Base-by-base conservation (phyloP, 2,329 filamentous ascomycete species). In the Coniochaeta ligniaria region DNA sequence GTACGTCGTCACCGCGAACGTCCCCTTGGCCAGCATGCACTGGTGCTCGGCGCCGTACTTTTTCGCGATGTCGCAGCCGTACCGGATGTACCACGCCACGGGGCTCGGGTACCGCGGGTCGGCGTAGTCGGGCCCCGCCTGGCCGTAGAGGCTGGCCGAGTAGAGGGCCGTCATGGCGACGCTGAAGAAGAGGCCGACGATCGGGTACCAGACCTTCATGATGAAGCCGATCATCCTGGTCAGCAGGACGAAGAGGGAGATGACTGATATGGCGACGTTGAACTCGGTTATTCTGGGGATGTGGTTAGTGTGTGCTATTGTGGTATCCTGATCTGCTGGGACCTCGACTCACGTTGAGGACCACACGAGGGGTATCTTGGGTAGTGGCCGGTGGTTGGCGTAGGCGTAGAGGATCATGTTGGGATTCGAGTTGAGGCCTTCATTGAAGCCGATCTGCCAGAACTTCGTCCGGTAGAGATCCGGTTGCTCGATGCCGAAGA, bases 391-490 rank as follows among this genome's bases (percentile, higher is more conserved):
- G 70, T 91, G 83, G 70, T 93, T 93, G 58, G 89, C 88, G 69
- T 88, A 87, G 36, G 87, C 87, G 72, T 90, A 92, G 36, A 92
- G 73, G 20, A 91, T 77, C 68, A 87, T 83, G 63, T 76, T 81
- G 16, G 90, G 89, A 66, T 85, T 86, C 63, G 88, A 92, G 74
- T 93, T 93, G 78, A 89, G 90, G 63, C 84, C 83, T 70, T 89
- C 78, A 59, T 87, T 80, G 62, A 79, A 85, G 64, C 90, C 90
- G 67, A 92, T 85, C 69, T 81, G 78, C 90, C 90, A 94, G 67
- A 93, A 76, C 65, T 81, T 83, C 9, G 85, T 87, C 55, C 90
- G 84, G 73, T 88, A 93, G 59, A 87, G 79, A 71, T 92, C 83
- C 17, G 90, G 89, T 66, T 89, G 86, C 36, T 89, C 83, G 68